Evolutionary conservation across 2,329 filamentous ascomycete genomes (phyloP), one percentile per base, ranked within the genome.

Genomic region (Alternaria novae-zelandiae): DNA sequence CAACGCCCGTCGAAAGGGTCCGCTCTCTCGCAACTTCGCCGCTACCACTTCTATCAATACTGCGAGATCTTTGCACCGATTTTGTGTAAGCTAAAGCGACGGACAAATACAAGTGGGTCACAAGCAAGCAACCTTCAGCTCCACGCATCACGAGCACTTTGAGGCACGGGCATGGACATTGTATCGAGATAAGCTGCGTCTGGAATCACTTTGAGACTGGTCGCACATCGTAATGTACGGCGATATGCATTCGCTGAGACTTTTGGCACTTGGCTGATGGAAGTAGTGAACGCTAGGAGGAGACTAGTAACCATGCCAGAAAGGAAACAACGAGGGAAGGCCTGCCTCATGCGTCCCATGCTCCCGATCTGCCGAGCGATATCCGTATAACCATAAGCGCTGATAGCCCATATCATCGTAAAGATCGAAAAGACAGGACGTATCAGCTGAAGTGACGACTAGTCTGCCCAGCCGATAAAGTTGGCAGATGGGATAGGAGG

Each of bases 401-500:
- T 15, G 36, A 32, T 61, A 64, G 15, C n/a, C 30, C 49, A 54
- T 58, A 23, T 28, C 10, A 44, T 30, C 25, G 57, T 11, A 15
- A 43, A 45, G 57, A 54, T 26, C 17, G 36, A 6, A 44, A 10
- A 20, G 30, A 23, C 46, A 55, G 60, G 56, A 56, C 32, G 17
- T 11, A 43, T 28, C 26, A 61, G 61, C 51, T 58, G 44, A 57
- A 54, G 63, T 45, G 56, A 61, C 41, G 25, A 57, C 63, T 78
- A 78, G 56, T 78, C 70, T 46, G 44, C 50, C 75, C 76, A 79
- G 63, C 66, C 68, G 44, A 69, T 70, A 26, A 75, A 55, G 26
- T 68, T 62, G 54, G 70, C 65, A 25, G 49, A 66, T 26, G 67
- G 68, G 46, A 66, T 71, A 15, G 86, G 84, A 26, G 67, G 21